Conservation (phyloP, 352 stramenopile genomes). For the Pythium folliculosum region DNA sequence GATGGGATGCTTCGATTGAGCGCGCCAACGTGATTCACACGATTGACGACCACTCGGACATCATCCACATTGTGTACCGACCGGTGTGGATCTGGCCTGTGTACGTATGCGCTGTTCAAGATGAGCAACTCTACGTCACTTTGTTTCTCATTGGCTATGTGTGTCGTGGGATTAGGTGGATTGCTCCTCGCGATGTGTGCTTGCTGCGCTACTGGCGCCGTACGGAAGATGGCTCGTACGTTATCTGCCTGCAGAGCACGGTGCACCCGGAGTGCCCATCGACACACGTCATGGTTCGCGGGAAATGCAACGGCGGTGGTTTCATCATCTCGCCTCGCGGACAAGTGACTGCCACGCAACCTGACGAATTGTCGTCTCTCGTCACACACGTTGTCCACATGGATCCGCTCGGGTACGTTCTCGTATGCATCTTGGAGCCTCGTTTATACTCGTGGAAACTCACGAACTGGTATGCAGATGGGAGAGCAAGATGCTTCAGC, state of each 20-base stretch:
- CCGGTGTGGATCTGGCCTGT: slow-evolving; percentile 81
- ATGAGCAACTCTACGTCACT: not conserved
- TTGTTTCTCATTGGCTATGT: slow-evolving; percentile 5
- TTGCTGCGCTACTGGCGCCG: slow-evolving; percentile 74
- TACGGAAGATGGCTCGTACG: slow-evolving; percentile 69
- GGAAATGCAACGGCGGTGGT: slow-evolving; percentile 60
- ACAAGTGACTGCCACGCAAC: slow-evolving; percentile 10
- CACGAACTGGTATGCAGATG: slow-evolving; percentile 30
- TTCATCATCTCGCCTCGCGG: slow-evolving; percentile 62
- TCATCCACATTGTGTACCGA: slow-evolving; percentile 73
- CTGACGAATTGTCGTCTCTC: slow-evolving; percentile 61
- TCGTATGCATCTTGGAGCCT: not conserved
- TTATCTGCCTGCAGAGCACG: slow-evolving; percentile 78
- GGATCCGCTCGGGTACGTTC: slow-evolving; percentile 47
- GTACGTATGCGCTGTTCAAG: slow-evolving; percentile 32
- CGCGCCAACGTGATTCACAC: slow-evolving; percentile 66
- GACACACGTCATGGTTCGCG: slow-evolving; percentile 59
- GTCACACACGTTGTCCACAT: slow-evolving; percentile 75
- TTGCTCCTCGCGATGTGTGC: slow-evolving; percentile 66
- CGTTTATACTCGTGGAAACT: not conserved
- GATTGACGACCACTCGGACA: slow-evolving; percentile 80
- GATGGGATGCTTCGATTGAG: slow-evolving; percentile 72
- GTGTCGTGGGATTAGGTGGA: slow-evolving; percentile 39
- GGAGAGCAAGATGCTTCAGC: slow-evolving; percentile 64
- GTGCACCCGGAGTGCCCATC: slow-evolving; percentile 73